Percentiles rank a stretch among this genome's conserved stretches.
phyloP scores from a whole-genome alignment of 73 alveolate species.

The Loxodes magnus region DNA sequence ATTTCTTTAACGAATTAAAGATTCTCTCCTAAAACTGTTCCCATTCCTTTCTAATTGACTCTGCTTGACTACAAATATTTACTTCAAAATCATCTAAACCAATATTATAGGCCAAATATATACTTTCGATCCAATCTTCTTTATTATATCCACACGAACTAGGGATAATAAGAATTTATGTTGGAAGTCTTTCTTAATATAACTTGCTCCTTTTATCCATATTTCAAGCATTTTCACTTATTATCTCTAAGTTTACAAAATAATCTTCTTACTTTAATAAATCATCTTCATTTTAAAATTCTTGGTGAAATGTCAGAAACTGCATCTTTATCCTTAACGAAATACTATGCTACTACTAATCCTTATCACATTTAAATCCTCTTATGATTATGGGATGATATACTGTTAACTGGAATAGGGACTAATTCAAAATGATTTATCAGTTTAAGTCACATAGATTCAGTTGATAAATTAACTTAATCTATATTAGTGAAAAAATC shows the following conservation, averaged over 20 bases:
- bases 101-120: constrained; percentile 21
- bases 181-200: constrained; percentile 49
- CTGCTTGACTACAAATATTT: constrained; percentile 49
- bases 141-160: constrained; percentile 28
- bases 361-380: constrained; percentile 45
- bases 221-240: constrained; percentile 39
- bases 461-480: constrained; percentile 32
- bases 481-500: constrained; percentile 38
- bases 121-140: constrained; percentile 40
- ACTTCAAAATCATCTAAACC: constrained; percentile 36
- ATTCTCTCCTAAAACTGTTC: no score
- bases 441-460: constrained; percentile 22
- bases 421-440: constrained; percentile 46
- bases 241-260: constrained; percentile 37
- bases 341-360: constrained; percentile 44
- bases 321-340: constrained; percentile 36
- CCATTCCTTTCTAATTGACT: constrained; percentile 48
- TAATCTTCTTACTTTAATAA: constrained; percentile 27
- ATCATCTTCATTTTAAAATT: constrained; percentile 36
- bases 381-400: constrained; percentile 42
- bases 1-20: no score
- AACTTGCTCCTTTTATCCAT: constrained; percentile 53
- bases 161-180: constrained; percentile 36
- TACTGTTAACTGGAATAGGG: no score
- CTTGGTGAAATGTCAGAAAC: constrained; percentile 46